These are phyloP conservation scores for Colletotrichum sp. DNA, from an alignment of 2,329 filamentous ascomycete genomes.

Conservation along the genomic window DNA sequence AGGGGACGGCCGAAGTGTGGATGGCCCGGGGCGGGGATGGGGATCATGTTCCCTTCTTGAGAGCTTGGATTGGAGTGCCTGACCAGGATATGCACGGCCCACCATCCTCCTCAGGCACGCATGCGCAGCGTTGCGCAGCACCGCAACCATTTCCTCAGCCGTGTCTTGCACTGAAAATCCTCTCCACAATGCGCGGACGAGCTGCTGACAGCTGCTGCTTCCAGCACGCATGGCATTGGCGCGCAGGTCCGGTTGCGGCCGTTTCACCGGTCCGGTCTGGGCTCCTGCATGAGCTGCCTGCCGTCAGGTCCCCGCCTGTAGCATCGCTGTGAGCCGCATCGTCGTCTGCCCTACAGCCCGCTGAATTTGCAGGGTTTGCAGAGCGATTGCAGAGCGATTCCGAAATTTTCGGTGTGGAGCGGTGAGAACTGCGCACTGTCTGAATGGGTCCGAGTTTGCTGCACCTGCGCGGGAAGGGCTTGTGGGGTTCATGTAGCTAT, in stretches of 20 bases:
- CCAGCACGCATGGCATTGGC: background rate
- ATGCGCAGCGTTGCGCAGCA: background rate
- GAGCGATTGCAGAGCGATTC: background rate
- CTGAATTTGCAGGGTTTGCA: background rate
- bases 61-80: conserved; percentile 9
- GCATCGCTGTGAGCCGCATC: background rate
- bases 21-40: conserved; percentile 12
- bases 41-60: conserved; percentile 8
- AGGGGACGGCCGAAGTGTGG: background rate
- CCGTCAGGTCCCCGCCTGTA: background rate
- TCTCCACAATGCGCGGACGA: background rate
- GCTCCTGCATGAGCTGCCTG: background rate
- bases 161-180: background rate
- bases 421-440: conserved; percentile 3
- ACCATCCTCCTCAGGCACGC: background rate
- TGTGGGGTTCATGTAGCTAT: background rate
- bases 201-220: background rate
- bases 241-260: conserved; percentile 13
- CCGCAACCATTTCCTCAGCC: background rate
- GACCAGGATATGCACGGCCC: conserved; percentile 11
- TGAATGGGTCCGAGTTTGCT: conserved; percentile 12
- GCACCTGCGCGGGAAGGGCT: background rate
- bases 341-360: background rate
- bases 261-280: conserved; percentile 6
- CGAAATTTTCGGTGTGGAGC: conserved; percentile 23